Evolutionary conservation across 2,329 filamentous ascomycete genomes (phyloP).

Genomic region (Fusarium longipes): DNA sequence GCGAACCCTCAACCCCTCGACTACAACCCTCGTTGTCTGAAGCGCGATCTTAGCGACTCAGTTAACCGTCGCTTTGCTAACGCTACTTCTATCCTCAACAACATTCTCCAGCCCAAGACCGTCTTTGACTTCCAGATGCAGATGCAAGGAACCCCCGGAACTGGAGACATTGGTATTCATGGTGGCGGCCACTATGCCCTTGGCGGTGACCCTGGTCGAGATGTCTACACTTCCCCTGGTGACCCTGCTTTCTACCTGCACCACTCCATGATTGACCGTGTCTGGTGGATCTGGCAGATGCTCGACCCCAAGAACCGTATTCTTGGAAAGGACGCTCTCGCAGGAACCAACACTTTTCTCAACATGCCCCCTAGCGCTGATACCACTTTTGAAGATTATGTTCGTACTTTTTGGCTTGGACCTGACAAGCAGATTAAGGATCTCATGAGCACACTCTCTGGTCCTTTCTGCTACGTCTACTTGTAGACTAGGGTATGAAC

Average conservation of each 20-base stretch:
- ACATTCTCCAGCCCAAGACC: slow-evolving; percentile 53
- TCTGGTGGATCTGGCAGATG: slow-evolving; percentile 49
- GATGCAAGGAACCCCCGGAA: slow-evolving; percentile 55
- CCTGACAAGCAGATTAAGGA: slow-evolving; percentile 47
- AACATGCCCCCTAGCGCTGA: slow-evolving; percentile 40
- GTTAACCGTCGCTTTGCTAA: slow-evolving; percentile 46
- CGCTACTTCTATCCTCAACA: slow-evolving; percentile 47
- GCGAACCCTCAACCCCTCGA: slow-evolving; percentile 44
- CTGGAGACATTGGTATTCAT: slow-evolving; percentile 50
- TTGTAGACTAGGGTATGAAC: slow-evolving; percentile 35
- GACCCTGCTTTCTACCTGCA: slow-evolving; percentile 53
- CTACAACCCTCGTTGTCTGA: slow-evolving; percentile 59
- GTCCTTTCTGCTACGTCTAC: slow-evolving; percentile 52
- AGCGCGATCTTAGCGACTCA: slow-evolving; percentile 50
- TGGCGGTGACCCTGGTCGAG: slow-evolving; percentile 56
- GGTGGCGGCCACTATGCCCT: slow-evolving; percentile 55
- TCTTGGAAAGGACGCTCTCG: slow-evolving; percentile 33
- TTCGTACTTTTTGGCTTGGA: slow-evolving; percentile 42
- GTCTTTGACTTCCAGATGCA: slow-evolving; percentile 58
- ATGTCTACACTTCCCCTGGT: slow-evolving; percentile 54
- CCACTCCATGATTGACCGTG: slow-evolving; percentile 48
- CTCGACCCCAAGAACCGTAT: slow-evolving; percentile 44
- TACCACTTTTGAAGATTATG: slow-evolving; percentile 45
- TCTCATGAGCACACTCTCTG: slow-evolving; percentile 49
- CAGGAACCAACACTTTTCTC: slow-evolving; percentile 44